These are phyloP conservation scores for Cutaneotrichosporon sp. DNA, from an alignment of 1,284 basidiomycete genomes.

Conservation along the genomic window DNA sequence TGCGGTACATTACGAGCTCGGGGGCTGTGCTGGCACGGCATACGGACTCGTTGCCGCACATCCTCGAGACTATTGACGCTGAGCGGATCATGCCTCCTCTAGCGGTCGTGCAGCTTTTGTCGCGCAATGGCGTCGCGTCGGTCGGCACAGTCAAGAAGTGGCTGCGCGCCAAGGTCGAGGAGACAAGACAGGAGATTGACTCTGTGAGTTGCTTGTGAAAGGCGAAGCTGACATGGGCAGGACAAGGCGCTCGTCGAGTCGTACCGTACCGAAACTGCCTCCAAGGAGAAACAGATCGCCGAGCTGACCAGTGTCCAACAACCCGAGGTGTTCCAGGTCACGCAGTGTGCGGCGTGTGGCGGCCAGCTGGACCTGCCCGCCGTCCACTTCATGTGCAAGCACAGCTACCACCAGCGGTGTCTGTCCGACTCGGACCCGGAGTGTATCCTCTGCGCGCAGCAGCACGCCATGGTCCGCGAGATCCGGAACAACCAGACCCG, in stretches of 20 bases:
- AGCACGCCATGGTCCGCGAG: constrained; percentile 83
- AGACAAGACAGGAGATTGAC: constrained; percentile 68
- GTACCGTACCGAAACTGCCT: constrained; percentile 76
- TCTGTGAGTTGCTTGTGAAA: constrained; percentile 58
- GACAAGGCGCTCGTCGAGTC: constrained; percentile 77
- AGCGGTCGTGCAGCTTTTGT: constrained; percentile 79
- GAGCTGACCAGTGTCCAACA: constrained; percentile 69
- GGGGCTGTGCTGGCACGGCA: constrained; percentile 65
- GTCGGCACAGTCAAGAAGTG: constrained; percentile 87
- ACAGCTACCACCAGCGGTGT: constrained; percentile 91
- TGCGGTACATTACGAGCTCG: constrained; percentile 80
- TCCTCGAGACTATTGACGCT: constrained; percentile 72
- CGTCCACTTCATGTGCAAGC: constrained; percentile 97
- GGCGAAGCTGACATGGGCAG: constrained; percentile 49
- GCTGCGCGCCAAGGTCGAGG: constrained; percentile 69
- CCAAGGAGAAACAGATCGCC: constrained; percentile 73
- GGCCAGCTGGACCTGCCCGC: constrained; percentile 85
- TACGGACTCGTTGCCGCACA: constrained; percentile 60
- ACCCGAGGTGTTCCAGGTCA: constrained; percentile 87
- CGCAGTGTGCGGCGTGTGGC: constrained; percentile 78
- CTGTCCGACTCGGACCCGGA: constrained; percentile 77
- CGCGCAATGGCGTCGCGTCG: constrained; percentile 76
- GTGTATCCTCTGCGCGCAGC: constrained; percentile 78
- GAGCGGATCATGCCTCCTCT: constrained; percentile 79
- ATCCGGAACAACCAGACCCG: constrained; percentile 76